These are phyloP conservation scores for Leucogyrophana mollusca DNA, from an alignment of 768 basidiomycete genomes.

Conservation along the genomic window DNA sequence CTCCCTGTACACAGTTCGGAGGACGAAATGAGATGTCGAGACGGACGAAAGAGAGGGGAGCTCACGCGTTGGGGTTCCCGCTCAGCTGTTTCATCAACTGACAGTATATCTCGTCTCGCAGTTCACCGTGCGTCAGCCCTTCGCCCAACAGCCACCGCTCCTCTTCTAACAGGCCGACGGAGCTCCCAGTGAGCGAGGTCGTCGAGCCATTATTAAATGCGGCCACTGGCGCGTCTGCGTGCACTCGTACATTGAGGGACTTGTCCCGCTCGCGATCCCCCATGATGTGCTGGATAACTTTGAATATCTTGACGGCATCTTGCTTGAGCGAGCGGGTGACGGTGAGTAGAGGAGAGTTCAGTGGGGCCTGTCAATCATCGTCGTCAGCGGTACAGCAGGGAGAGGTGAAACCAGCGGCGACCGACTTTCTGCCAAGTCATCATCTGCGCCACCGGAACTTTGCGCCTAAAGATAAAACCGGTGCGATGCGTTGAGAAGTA, in stretches of 20 bases:
- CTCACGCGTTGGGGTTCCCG: conserved; percentile 76
- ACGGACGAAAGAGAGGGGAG: conserved; percentile 20
- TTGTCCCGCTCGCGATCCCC: conserved; percentile 83
- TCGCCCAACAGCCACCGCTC: conserved; percentile 83
- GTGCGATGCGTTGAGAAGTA: conserved; percentile 92
- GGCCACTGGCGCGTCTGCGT: conserved; percentile 24
- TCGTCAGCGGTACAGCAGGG: no score
- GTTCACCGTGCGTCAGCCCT: conserved; percentile 76
- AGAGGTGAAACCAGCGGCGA: no score
- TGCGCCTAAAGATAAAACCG: conserved; percentile 82
- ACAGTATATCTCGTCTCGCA: conserved; percentile 92
- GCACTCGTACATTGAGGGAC: conserved; percentile 45
- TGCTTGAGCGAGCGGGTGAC: conserved; percentile 63
- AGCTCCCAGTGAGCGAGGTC: conserved; percentile 43
- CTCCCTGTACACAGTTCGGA: conserved; percentile 46
- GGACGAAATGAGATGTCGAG: neutral
- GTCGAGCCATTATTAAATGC: conserved; percentile 45
- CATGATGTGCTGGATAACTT: conserved; percentile 90
- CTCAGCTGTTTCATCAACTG: conserved; percentile 91
- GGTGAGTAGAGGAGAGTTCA: conserved; percentile 73
- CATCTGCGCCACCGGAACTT: conserved; percentile 79
- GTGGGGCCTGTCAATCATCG: conserved; percentile 46
- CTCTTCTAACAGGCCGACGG: conserved; percentile 65
- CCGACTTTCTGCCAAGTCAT: conserved; percentile 89
- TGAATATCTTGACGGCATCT: conserved; percentile 85